Percentiles rank a stretch among this genome's conserved stretches.
phyloP scores from a whole-genome alignment of 1,284 basidiomycete species.

The Cutaneotrichosporon arboriforme region DNA sequence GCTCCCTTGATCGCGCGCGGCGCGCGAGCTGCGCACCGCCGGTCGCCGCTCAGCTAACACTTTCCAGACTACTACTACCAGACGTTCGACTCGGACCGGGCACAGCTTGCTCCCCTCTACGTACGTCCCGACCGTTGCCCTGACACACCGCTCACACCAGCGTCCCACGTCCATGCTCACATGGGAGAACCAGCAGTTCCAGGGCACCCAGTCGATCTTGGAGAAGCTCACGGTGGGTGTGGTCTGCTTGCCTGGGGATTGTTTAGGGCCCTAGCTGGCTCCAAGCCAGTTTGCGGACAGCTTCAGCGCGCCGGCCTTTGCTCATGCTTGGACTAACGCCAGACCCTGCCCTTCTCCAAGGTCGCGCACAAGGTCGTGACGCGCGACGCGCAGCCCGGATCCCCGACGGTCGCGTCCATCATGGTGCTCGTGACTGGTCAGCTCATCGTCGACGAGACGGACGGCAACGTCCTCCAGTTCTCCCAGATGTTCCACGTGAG shows the following conservation, averaged over 20 bases:
- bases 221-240: slow-evolving; percentile 70
- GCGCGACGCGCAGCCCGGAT: slow-evolving; percentile 83
- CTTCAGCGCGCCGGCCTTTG: too few species aligned
- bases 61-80: slow-evolving; percentile 48
- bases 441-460: slow-evolving; percentile 66
- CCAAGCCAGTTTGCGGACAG: too few species aligned
- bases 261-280: too few species aligned
- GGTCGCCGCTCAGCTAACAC: neutral
- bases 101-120: slow-evolving; percentile 42
- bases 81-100: slow-evolving; percentile 44
- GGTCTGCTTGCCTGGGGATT: too few species aligned
- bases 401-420: slow-evolving; percentile 58
- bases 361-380: slow-evolving; percentile 81
- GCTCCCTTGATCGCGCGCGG: slow-evolving; percentile 54
- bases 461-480: slow-evolving; percentile 76
- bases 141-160: slow-evolving; percentile 51
- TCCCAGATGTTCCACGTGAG: slow-evolving; percentile 77
- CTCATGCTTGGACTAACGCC: slow-evolving; percentile 9
- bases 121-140: slow-evolving; percentile 27
- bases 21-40: neutral
- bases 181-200: slow-evolving; percentile 67
- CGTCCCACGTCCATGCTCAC: slow-evolving; percentile 80
- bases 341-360: slow-evolving; percentile 75
- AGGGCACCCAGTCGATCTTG: slow-evolving; percentile 60
- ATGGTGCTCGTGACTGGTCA: slow-evolving; percentile 85